Conservation (phyloP, 176 grass and related monocot genomes). For the Triticum turgidum region DNA sequence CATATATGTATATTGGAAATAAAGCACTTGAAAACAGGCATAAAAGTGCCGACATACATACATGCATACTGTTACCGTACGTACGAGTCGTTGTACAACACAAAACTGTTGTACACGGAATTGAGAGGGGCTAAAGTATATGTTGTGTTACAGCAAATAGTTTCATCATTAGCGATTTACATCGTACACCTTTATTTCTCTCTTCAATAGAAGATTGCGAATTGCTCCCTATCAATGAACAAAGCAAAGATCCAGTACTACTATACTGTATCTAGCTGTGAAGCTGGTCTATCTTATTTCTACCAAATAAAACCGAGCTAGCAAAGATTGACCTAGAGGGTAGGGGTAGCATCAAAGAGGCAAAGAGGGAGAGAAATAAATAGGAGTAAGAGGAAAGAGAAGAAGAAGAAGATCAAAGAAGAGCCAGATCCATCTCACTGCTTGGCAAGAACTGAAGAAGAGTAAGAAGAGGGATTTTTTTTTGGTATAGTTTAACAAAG, state of each 20-base stretch:
- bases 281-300: not conserved
- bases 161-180: not conserved
- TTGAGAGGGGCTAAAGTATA: not conserved
- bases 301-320: not conserved
- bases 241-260: not conserved
- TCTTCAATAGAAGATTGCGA: not conserved
- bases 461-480: not conserved
- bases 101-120: not conserved
- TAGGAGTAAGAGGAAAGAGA: not conserved
- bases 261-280: not conserved
- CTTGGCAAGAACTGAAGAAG: not conserved
- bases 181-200: not conserved
- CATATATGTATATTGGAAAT: not conserved
- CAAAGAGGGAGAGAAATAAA: not conserved
- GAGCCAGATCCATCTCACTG: constrained; percentile 16
- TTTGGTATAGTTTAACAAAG: not conserved
- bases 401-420: not conserved
- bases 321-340: not conserved
- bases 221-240: not conserved
- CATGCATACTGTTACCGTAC: constrained; percentile 5
- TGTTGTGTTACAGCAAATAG: not conserved
- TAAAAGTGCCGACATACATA: not conserved
- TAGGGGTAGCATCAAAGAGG: not conserved
- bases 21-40: not conserved
- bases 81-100: not conserved